Base-by-base conservation (phyloP, 257 asterid genomes). In the Solanum piurae region DNA sequence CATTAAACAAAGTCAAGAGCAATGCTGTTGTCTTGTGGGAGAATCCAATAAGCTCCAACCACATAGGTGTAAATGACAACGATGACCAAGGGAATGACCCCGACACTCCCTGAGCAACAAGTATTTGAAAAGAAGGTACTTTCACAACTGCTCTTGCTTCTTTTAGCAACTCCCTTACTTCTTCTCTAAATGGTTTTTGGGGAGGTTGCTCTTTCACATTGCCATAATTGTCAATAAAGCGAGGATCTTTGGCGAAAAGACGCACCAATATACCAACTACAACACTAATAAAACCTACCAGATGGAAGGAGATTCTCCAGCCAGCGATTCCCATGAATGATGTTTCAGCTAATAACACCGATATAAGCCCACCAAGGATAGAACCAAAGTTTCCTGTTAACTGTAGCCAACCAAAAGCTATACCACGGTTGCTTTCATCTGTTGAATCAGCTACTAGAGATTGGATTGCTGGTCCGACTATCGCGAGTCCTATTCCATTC, bases 361-460 rank as follows among this genome's bases (percentile, higher is more conserved):
- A 92, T 31, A 91, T 9, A n/a, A 94, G 93, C 9, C 99, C 99
- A 4, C 99, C 99, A 44, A 95, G 92, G 44, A 96, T 93, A 75
- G 98, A 92, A 31, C 99, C 99, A 13, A 95, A 36, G 91, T 93
- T 93, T 8, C 95, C 96, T 0, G 98, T 95, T 29, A 95, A 49
- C 18, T 92, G 94, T 21, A 96, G 93, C 98, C 98, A 95, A 27
- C 98, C 99, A 37, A 96, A 96, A 40, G 98, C 99, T 18, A 93
- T 94, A 20, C 99, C 98, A 0, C 99, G 98, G 60, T 96, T 95
- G 85, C 92, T 90, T 49, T 93, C 97, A 27, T 93, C 95, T 33
- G 98, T 95, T 25, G 95, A 94, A 86, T 95, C 98, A 1, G 98
- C 99, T 5, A 96, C 97, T 11, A 96, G 94, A 55, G 98, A 94